Evolutionary conservation across 2,329 filamentous ascomycete genomes (phyloP).

Genomic region (Pseudocercospora fijiensis): DNA sequence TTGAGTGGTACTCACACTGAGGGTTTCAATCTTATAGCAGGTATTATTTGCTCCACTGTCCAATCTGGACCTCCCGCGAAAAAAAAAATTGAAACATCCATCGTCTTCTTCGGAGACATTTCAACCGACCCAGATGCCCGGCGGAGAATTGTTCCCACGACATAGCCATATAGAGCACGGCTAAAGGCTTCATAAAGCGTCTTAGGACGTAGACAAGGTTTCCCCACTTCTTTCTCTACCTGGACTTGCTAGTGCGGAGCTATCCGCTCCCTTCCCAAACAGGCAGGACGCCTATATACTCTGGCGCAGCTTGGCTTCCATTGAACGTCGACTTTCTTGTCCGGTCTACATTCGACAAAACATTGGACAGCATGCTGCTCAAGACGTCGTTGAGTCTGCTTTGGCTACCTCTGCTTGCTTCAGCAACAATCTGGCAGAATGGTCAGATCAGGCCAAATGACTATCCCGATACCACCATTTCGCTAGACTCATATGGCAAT

Average conservation of each 20-base stretch:
- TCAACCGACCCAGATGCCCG: not conserved
- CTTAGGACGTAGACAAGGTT: not conserved
- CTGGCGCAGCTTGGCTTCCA: not conserved
- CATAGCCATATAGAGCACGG: not conserved
- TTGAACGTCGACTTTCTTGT: not conserved
- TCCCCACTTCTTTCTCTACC: not conserved
- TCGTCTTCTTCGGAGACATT: not conserved
- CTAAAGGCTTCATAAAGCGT: not conserved
- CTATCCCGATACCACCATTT: constrained; percentile 44
- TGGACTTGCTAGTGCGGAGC: not conserved
- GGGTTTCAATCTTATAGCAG: not conserved
- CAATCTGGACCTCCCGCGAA: not conserved
- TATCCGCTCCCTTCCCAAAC: not conserved
- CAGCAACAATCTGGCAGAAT: constrained; percentile 46
- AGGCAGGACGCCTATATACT: not conserved
- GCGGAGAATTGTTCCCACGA: not conserved
- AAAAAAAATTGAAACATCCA: too few relatives aligned
- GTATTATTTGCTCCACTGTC: not conserved
- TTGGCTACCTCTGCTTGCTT: not conserved
- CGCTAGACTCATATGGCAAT: constrained; percentile 32
- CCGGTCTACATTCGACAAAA: not conserved
- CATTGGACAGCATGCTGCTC: not conserved
- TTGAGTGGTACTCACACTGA: not conserved
- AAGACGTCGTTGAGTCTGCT: not conserved
- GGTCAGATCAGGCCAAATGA: constrained; percentile 42